Evolutionary conservation across 2,329 filamentous ascomycete genomes (phyloP).

Genomic region (Ascocoryne sarcoides): DNA sequence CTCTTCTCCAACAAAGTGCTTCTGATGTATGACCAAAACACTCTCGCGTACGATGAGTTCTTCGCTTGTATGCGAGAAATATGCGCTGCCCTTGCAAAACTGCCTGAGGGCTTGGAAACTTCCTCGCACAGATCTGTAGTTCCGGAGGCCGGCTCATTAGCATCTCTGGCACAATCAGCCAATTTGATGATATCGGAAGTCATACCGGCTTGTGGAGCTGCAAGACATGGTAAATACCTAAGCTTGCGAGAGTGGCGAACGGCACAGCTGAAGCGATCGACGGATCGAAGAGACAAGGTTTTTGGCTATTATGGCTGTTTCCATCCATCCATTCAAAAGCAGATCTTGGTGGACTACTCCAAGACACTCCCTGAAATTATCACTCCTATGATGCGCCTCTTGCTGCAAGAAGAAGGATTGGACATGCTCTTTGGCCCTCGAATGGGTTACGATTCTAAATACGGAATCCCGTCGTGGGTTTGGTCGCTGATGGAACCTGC

Average conservation of each 20-base stretch:
- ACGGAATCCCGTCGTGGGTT: constrained; percentile 1
- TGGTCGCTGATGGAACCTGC: constrained; percentile 1
- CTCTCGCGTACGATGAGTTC: constrained; percentile 1
- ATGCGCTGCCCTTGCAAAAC: neutral
- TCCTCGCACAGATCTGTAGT: neutral
- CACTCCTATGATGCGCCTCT: neutral
- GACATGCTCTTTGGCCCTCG: neutral
- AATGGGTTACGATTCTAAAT: neutral
- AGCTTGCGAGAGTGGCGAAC: constrained; percentile 1
- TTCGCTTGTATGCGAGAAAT: constrained; percentile 1
- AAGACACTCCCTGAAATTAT: constrained; percentile 1
- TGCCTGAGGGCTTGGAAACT: neutral
- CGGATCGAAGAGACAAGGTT: constrained; percentile 1
- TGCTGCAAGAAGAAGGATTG: constrained; percentile 1
- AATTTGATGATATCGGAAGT: constrained; percentile 1
- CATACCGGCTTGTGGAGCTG: constrained; percentile 1
- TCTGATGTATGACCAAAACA: constrained; percentile 1
- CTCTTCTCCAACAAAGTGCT: neutral
- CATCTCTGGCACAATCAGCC: neutral
- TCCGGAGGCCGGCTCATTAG: neutral
- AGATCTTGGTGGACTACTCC: constrained; percentile 1
- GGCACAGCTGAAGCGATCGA: constrained; percentile 1
- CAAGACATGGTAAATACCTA: constrained; percentile 1
- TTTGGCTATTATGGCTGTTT: constrained; percentile 1
- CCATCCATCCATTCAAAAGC: constrained; percentile 1